These are phyloP conservation scores for Stachybotrys echinatus DNA, from an alignment of 2,329 filamentous ascomycete species.

Conservation along the genomic window DNA sequence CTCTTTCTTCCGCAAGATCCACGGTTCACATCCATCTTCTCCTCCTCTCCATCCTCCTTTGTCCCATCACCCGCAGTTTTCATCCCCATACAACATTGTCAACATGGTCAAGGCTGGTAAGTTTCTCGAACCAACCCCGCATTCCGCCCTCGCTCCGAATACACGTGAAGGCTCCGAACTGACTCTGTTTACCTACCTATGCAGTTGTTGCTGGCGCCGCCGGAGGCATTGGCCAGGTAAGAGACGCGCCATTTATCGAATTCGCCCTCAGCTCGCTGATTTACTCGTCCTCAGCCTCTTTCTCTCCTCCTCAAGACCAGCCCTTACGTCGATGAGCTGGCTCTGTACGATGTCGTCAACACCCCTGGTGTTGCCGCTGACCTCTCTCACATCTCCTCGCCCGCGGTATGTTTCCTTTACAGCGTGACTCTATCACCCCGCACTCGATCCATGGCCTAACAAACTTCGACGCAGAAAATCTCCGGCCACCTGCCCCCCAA, in stretches of 20 bases:
- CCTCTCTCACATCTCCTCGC: constrained; percentile 93
- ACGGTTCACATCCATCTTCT: constrained; percentile 2
- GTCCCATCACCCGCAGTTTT: not conserved
- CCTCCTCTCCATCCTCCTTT: constrained; percentile 2
- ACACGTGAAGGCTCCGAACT: not conserved
- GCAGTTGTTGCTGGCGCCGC: constrained; percentile 86
- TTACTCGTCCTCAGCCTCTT: constrained; percentile 60
- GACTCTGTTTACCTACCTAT: constrained; percentile 6
- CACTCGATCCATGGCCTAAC: constrained; percentile 3
- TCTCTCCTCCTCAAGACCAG: constrained; percentile 93
- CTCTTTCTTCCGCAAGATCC: not conserved
- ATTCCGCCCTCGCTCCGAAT: not conserved
- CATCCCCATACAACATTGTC: constrained; percentile 13
- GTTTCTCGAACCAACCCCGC: constrained; percentile 13
- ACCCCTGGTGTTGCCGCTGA: constrained; percentile 93
- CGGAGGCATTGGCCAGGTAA: constrained; percentile 96
- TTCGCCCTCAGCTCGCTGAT: constrained; percentile 1
- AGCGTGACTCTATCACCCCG: constrained; percentile 3
- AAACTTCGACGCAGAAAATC: constrained; percentile 56
- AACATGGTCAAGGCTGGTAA: constrained; percentile 60
- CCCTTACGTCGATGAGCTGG: constrained; percentile 83
- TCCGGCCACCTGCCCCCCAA: constrained; percentile 83
- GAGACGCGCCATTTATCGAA: constrained; percentile 10
- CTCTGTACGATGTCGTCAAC: constrained; percentile 99
- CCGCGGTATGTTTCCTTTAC: constrained; percentile 52